Evolutionary conservation across 371 early-diverging fungal genomes (phyloP).

Genomic region (Actinomortierella ambigua): DNA sequence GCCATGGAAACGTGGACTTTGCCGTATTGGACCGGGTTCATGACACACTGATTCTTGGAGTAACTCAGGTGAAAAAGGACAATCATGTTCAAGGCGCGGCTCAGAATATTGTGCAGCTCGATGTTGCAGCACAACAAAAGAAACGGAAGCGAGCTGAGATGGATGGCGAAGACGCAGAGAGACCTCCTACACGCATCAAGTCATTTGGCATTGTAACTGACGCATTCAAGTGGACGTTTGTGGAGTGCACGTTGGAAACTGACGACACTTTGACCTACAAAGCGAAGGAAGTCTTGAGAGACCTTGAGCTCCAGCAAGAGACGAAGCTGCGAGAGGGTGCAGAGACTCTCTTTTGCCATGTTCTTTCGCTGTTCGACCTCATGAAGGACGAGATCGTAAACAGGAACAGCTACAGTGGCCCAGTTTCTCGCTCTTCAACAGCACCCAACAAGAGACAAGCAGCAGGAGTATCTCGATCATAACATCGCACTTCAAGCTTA

Average conservation of each 20-base stretch:
- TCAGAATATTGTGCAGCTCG: slow-evolving; percentile 19
- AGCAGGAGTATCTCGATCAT: no score
- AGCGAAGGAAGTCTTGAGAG: slow-evolving; percentile 5
- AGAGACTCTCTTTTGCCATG: slow-evolving; percentile 9
- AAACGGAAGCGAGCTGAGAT: slow-evolving; percentile 12
- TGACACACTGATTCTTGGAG: slow-evolving; percentile 7
- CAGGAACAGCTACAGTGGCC: no score
- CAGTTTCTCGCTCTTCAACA: no score
- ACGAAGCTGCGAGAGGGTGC: slow-evolving; percentile 1
- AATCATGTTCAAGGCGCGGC: slow-evolving; percentile 10
- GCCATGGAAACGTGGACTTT: slow-evolving; percentile 16
- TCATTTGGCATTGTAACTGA: slow-evolving; percentile 21
- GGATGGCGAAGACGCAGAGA: slow-evolving; percentile 8
- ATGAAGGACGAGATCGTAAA: no score
- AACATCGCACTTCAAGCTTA: no score
- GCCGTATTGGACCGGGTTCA: slow-evolving; percentile 11
- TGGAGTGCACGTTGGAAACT: slow-evolving; percentile 17
- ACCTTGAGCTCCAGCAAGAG: slow-evolving; percentile 2
- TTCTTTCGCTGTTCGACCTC: slow-evolving; percentile 12
- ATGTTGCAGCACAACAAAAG: slow-evolving; percentile 20
- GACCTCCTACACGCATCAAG: slow-evolving; percentile 2
- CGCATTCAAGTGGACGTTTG: slow-evolving; percentile 17
- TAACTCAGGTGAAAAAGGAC: slow-evolving; percentile 10
- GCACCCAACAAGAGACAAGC: no score
- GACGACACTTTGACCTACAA: slow-evolving; percentile 7